Percentiles rank a stretch among this genome's conserved stretches.
Evolutionary conservation across 164 flowering plant species (phyloP).

Genomic region (Liquidambar formosana): DNA sequence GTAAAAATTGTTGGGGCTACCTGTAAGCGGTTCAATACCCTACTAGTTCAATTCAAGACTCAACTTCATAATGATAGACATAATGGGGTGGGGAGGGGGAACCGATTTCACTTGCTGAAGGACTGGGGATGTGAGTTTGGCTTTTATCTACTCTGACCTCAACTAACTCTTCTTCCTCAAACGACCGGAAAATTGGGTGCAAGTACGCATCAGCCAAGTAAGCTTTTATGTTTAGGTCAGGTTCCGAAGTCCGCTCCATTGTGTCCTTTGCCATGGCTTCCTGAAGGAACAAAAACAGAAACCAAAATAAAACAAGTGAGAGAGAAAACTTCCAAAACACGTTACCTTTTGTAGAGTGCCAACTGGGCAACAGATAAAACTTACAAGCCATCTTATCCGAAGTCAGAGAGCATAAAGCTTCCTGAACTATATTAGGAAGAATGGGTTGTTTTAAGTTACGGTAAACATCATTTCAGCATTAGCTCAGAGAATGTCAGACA

Average conservation of each 20-base stretch:
- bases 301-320: too few relatives aligned
- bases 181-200: constrained; percentile 86
- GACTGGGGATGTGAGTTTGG: constrained; percentile 32
- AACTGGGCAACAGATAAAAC: too few relatives aligned
- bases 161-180: constrained; percentile 58
- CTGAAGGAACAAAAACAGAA: constrained; percentile 36
- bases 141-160: constrained; percentile 69
- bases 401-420: too few relatives aligned
- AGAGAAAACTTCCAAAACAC: neutral
- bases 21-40: neutral
- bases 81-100: constrained; percentile 60
- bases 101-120: constrained; percentile 35
- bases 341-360: too few relatives aligned
- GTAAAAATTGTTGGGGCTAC: too few relatives aligned
- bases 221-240: constrained; percentile 60
- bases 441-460: too few relatives aligned
- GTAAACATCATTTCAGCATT: too few relatives aligned
- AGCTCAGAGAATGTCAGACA: too few relatives aligned
- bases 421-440: too few relatives aligned
- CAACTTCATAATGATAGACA: constrained; percentile 27
- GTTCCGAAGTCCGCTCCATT: constrained; percentile 56
- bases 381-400: too few relatives aligned
- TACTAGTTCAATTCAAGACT: constrained; percentile 17
- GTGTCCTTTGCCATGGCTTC: constrained; percentile 91
- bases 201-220: constrained; percentile 85